Percentiles rank a stretch among this genome's conserved stretches.
These are phyloP conservation scores for Daldinia bambusicola DNA, from an alignment of 495 filamentous ascomycete species.

Conservation along the genomic window DNA sequence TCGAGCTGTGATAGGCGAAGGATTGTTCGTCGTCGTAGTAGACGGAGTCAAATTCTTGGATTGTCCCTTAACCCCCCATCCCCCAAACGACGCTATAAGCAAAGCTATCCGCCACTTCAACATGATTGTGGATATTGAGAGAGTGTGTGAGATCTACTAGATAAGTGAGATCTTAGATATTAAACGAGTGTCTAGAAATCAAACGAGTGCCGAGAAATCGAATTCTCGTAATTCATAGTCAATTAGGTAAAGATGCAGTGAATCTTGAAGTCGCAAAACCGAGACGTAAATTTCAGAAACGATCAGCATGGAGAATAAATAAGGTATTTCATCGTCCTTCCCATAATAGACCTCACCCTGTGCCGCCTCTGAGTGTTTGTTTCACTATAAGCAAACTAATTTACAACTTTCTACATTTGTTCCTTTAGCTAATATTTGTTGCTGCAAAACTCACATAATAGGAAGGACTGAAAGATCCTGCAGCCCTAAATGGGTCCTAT, in stretches of 20 bases:
- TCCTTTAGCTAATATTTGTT: slow-evolving; percentile 4
- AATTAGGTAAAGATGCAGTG: slow-evolving; percentile 5
- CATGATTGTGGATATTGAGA: background rate
- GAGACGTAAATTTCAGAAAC: slow-evolving; percentile 2
- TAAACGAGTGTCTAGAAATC: background rate
- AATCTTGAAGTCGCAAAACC: background rate
- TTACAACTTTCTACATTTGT: background rate
- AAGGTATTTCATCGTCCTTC: background rate
- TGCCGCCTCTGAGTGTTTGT: slow-evolving; percentile 10
- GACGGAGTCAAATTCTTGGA: background rate
- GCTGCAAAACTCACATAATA: slow-evolving; percentile 9
- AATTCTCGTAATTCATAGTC: background rate
- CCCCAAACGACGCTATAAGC: slow-evolving; percentile 7
- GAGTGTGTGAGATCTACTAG: no score
- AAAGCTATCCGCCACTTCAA: slow-evolving; percentile 14
- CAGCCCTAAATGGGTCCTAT: slow-evolving; percentile 21
- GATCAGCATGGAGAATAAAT: slow-evolving; percentile 12
- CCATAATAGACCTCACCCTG: background rate
- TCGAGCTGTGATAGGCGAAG: slow-evolving; percentile 6
- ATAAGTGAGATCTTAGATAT: no score
- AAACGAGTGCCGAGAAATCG: background rate
- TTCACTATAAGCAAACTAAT: slow-evolving; percentile 15
- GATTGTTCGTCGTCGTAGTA: slow-evolving; percentile 3
- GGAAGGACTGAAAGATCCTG: slow-evolving; percentile 26
- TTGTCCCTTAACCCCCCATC: slow-evolving; percentile 18